These are phyloP conservation scores for Trichosporon faecale DNA, from an alignment of 1,284 basidiomycete genomes.

Conservation along the genomic window DNA sequence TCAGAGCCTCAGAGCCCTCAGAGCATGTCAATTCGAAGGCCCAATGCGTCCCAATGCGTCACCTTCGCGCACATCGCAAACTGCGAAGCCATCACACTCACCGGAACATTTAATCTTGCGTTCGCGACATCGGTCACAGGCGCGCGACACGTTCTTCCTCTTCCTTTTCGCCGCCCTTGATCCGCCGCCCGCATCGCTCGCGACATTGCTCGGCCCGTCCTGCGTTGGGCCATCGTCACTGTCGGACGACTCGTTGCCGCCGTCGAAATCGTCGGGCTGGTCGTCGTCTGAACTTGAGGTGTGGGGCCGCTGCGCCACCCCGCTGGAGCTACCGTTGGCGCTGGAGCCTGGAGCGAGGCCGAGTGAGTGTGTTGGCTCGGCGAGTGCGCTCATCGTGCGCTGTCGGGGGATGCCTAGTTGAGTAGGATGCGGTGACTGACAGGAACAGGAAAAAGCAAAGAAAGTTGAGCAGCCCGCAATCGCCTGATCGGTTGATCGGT, in stretches of 20 bases:
- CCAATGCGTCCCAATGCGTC: neutral
- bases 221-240: neutral
- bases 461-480: neutral
- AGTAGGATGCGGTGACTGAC: neutral
- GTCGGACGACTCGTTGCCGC: neutral
- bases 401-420: neutral
- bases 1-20: neutral
- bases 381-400: neutral
- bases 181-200: neutral
- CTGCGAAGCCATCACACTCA: neutral
- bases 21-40: neutral
- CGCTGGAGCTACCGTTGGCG: neutral
- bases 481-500: neutral
- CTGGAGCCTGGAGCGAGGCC: neutral
- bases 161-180: slow-evolving; percentile 1
- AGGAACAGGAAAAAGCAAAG: neutral
- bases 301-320: neutral
- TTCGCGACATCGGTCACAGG: slow-evolving; percentile 13
- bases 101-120: slow-evolving; percentile 16
- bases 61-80: neutral
- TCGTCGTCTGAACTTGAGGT: neutral
- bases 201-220: neutral
- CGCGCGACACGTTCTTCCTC: slow-evolving; percentile 12
- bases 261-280: neutral
- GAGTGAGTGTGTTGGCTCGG: neutral